Evolutionary conservation across 2,329 filamentous ascomycete genomes (phyloP).

Genomic region (Diaporthe sp.): DNA sequence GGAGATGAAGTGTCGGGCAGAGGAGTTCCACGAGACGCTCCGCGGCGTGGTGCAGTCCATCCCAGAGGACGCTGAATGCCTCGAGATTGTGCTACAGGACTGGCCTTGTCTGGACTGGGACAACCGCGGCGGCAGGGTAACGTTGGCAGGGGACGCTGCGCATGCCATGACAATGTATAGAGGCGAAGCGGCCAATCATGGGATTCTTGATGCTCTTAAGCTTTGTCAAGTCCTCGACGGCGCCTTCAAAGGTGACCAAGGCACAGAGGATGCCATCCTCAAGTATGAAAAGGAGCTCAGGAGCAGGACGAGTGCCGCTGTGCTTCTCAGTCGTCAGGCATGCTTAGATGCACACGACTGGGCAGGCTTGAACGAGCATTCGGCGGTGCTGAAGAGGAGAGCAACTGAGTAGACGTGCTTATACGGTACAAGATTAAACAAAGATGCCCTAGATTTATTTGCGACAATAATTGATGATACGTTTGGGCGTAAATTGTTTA

Average conservation of each 20-base stretch:
- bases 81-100: constrained; percentile 46
- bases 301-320: constrained; percentile 25
- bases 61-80: constrained; percentile 55
- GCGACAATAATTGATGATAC: background rate
- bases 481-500: background rate
- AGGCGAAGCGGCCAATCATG: constrained; percentile 57
- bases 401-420: background rate
- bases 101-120: constrained; percentile 57
- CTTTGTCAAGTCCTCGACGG: constrained; percentile 45
- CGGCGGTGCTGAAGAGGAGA: constrained; percentile 19
- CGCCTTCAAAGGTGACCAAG: constrained; percentile 39
- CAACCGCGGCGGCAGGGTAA: constrained; percentile 58
- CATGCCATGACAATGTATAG: constrained; percentile 72
- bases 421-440: background rate
- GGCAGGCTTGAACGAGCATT: constrained; percentile 35
- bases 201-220: constrained; percentile 53
- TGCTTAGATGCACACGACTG: constrained; percentile 38
- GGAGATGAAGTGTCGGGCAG: constrained; percentile 56
- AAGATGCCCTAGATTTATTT: background rate
- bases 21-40: constrained; percentile 54
- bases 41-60: constrained; percentile 58
- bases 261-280: constrained; percentile 27
- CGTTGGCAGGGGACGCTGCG: constrained; percentile 66
- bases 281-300: constrained; percentile 39
- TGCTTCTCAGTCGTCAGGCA: constrained; percentile 35